Percentiles rank a stretch among this genome's conserved stretches.
Conservation (phyloP, 2,329 filamentous ascomycete genomes). For the Nemania sp. region DNA sequence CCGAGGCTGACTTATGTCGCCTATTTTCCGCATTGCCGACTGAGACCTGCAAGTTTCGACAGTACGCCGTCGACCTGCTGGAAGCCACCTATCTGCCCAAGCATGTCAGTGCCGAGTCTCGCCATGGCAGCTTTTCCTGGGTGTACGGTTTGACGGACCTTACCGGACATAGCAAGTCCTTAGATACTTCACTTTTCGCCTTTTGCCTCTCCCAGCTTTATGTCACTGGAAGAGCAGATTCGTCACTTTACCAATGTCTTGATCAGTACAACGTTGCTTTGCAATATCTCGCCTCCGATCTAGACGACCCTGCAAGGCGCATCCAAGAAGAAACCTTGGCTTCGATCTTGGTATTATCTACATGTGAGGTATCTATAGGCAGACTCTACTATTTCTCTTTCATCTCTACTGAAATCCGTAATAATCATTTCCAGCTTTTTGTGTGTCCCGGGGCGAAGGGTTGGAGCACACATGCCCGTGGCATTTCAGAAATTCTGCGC, state of each 20-base stretch:
- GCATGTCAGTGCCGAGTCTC: constrained; percentile 12
- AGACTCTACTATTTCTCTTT: neutral
- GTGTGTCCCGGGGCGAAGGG: constrained; percentile 38
- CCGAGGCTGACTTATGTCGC: neutral
- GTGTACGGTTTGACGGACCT: constrained; percentile 38
- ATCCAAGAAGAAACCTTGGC: constrained; percentile 41
- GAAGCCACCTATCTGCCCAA: constrained; percentile 41
- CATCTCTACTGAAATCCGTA: neutral
- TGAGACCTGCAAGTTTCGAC: constrained; percentile 27
- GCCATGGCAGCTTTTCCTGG: constrained; percentile 21
- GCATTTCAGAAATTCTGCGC: constrained; percentile 39
- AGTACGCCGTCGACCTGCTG: constrained; percentile 36
- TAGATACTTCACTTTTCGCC: constrained; percentile 41
- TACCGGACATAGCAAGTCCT: constrained; percentile 29
- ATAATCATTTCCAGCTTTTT: constrained; percentile 33
- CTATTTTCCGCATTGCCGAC: neutral
- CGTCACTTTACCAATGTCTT: constrained; percentile 41
- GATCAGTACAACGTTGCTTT: constrained; percentile 40
- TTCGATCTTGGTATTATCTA: constrained; percentile 39
- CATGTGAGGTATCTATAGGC: constrained; percentile 36
- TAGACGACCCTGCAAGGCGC: constrained; percentile 35
- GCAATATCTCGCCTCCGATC: constrained; percentile 36
- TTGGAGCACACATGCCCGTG: constrained; percentile 39
- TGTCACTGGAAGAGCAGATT: constrained; percentile 29
- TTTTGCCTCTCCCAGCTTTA: constrained; percentile 41